These are phyloP conservation scores for Ogataea zsoltii DNA, from an alignment of 805 yeast species.

Conservation along the genomic window DNA sequence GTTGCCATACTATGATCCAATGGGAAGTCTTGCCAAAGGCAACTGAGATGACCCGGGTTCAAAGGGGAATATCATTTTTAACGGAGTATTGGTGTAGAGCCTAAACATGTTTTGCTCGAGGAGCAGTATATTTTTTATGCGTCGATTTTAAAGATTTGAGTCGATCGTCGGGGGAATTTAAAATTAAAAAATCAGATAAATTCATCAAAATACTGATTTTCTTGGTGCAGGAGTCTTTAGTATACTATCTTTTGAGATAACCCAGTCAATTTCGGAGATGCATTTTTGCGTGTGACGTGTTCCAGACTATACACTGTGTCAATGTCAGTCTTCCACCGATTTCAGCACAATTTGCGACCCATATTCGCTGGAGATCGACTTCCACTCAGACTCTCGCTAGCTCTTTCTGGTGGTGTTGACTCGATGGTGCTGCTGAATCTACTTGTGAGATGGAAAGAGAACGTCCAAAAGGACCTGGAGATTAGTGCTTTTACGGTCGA, in stretches of 20 bases:
- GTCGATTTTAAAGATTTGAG: not conserved
- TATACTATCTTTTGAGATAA: no score
- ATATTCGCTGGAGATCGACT: not conserved
- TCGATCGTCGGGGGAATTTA: not conserved
- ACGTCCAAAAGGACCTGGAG: constrained; percentile 11
- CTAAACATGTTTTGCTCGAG: no score
- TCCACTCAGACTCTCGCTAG: constrained; percentile 35
- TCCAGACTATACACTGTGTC: not conserved
- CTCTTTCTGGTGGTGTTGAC: constrained; percentile 82
- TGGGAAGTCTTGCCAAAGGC: constrained; percentile 67
- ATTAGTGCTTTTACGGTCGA: constrained; percentile 65
- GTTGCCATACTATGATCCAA: constrained; percentile 73
- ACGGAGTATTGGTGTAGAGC: no score
- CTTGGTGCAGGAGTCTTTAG: no score
- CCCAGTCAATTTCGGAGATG: no score
- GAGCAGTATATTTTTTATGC: not conserved
- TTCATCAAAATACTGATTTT: no score
- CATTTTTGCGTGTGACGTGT: no score
- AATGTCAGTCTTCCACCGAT: not conserved
- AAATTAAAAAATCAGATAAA: not conserved
- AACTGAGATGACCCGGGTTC: not conserved
- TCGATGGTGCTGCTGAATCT: constrained; percentile 68
- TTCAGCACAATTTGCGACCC: not conserved
- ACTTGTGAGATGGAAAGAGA: constrained; percentile 34
- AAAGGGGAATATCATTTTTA: no score